phyloP scores from a whole-genome alignment of 805 yeast genomes.

The Ogataea siamensis region DNA sequence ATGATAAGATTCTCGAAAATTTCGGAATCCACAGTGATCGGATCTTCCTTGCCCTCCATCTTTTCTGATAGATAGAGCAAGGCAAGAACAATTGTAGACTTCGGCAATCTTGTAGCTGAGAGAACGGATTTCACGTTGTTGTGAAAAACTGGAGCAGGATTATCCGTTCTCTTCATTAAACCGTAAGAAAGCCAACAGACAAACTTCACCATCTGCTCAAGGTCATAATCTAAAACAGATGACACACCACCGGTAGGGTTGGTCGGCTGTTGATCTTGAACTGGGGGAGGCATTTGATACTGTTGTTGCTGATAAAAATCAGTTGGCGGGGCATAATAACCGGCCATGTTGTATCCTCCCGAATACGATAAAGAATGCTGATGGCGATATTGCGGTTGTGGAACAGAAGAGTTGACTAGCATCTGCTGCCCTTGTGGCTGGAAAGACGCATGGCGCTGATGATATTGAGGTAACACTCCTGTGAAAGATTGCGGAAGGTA shows the following conservation, averaged over 20 bases:
- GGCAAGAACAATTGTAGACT: slow-evolving; percentile 75
- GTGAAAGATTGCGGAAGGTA: slow-evolving; percentile 11
- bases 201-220: slow-evolving; percentile 75
- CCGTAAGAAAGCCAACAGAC: slow-evolving; percentile 72
- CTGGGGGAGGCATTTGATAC: slow-evolving; percentile 9
- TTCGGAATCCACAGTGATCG: slow-evolving; percentile 33
- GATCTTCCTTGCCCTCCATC: slow-evolving; percentile 36
- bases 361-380: slow-evolving; percentile 24
- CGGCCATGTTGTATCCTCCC: slow-evolving; percentile 17
- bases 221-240: slow-evolving; percentile 74
- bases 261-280: slow-evolving; percentile 16
- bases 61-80: slow-evolving; percentile 72
- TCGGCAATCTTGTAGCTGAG: slow-evolving; percentile 84
- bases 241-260: slow-evolving; percentile 68
- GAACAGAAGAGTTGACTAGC: slow-evolving; percentile 11
- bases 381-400: slow-evolving; percentile 20
- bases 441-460: slow-evolving; percentile 23
- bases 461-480: slow-evolving; percentile 19
- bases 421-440: slow-evolving; percentile 20
- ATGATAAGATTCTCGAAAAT: slow-evolving; percentile 59
- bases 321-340: slow-evolving; percentile 17
- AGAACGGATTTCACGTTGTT: slow-evolving; percentile 64
- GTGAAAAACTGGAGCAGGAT: slow-evolving; percentile 51
- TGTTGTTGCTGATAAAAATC: slow-evolving; percentile 14
- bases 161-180: slow-evolving; percentile 52